phyloP scores from a whole-genome alignment of 352 stramenopile species.

The Pythium rishiriense region DNA sequence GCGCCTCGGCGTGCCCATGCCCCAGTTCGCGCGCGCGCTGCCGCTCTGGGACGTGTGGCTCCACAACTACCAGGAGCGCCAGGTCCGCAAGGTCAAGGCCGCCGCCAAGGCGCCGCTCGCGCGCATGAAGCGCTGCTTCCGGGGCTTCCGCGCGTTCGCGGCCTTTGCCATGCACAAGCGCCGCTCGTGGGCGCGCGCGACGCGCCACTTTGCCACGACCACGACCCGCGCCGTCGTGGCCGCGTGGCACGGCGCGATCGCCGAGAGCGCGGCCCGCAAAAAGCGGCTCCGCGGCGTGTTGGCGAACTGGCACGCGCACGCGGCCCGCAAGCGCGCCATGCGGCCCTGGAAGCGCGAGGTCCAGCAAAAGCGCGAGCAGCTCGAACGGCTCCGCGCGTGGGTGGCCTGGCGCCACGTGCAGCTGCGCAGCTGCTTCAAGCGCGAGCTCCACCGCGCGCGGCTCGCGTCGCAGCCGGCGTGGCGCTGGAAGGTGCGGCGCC shows the following conservation, averaged over 20 bases:
- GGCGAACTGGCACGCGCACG: constrained; percentile 33
- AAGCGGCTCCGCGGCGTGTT: constrained; percentile 40
- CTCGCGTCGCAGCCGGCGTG: constrained; percentile 46
- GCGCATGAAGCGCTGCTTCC: constrained; percentile 51
- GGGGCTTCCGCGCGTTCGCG: constrained; percentile 36
- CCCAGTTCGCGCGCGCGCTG: constrained; percentile 41
- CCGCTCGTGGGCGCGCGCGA: constrained; percentile 20
- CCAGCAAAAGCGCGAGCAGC: constrained; percentile 14
- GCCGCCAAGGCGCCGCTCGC: constrained; percentile 48
- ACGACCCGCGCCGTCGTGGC: constrained; percentile 27
- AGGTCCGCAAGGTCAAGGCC: constrained; percentile 73
- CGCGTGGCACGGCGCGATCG: constrained; percentile 54
- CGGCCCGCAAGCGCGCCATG: constrained; percentile 35
- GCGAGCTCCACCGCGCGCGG: constrained; percentile 48
- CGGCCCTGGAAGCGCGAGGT: constrained; percentile 42
- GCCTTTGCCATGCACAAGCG: constrained; percentile 22
- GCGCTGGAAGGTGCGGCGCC: constrained; percentile 46
- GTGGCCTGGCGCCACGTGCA: constrained; percentile 53
- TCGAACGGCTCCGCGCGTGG: constrained; percentile 34
- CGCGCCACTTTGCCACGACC: constrained; percentile 19
- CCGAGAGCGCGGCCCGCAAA: constrained; percentile 42
- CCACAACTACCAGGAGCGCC: constrained; percentile 74
- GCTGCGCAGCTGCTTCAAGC: constrained; percentile 55
- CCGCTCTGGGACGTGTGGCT: constrained; percentile 75
- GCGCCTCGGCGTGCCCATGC: constrained; percentile 45